Base-by-base conservation (phyloP, 2,329 filamentous ascomycete genomes). In the Ascochyta clinopodiicola region DNA sequence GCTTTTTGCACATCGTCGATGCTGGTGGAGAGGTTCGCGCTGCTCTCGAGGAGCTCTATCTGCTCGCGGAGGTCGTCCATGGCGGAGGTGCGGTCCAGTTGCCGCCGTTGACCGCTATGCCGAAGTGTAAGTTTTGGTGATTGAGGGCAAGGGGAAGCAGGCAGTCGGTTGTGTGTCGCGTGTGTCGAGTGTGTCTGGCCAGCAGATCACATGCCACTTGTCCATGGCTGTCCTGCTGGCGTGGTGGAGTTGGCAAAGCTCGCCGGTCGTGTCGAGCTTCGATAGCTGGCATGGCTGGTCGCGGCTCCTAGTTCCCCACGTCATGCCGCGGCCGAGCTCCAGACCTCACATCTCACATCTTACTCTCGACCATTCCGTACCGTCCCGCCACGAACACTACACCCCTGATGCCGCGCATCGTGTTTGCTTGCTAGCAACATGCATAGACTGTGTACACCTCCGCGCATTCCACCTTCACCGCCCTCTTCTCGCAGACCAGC, bases 1-100 rank as follows among this genome's bases (percentile, higher is more conserved):
- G 93, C 89, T 56, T 86, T 84, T 72, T 98, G 92, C 17, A 96
- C 89, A 82, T 96, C 88, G 31, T 86, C 79, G 54, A 96, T 86
- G 35, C 88, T 88, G 51, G 88, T 85, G 4, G 84, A 84, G 39
- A 93, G 84, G 69, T 88, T 88, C 29, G 87, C 85, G 60, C 84
- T 86, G 71, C 84, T 87, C 67, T 85, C 85, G 57, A 96, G 85
- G 67, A 87, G 86, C 63, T 87, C 84, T 63, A 95, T 85, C 72
- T 96, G 91, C 66, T 87, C 87, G 74, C 90, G 84, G 62, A 96
- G 80, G 53, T 80, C 76, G 64, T 88, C 85, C 86, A 88, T 88
- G 64, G 66, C 55, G 44, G 48, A 38, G 34, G 36, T 21, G 43
- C 37, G 40, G 56, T 25, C 34, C 42, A 22, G 32, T 48, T 21